Conservation (phyloP, 495 filamentous ascomycete species). For the Pyrenula aspistea region DNA sequence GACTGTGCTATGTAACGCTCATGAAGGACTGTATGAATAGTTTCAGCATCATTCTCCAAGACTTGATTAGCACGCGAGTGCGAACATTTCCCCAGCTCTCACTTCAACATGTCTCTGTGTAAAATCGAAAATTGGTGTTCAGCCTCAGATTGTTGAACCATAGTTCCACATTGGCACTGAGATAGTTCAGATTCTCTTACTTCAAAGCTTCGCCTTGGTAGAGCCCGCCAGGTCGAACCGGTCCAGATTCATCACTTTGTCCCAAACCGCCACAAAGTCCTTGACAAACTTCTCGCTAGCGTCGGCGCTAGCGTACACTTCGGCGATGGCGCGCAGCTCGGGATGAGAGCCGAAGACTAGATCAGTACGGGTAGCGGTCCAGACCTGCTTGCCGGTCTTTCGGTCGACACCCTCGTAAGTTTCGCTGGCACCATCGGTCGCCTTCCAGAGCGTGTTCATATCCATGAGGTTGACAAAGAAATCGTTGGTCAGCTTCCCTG, state of each 20-base stretch:
- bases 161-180: no score
- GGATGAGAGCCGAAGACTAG: conserved; percentile 59
- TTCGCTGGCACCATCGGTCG: conserved; percentile 30
- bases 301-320: conserved; percentile 48
- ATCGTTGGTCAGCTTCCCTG: conserved; percentile 59
- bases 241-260: conserved; percentile 61
- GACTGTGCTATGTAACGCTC: no score
- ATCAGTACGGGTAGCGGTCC: conserved; percentile 55
- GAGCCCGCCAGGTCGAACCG: conserved; percentile 41
- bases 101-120: no score
- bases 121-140: no score
- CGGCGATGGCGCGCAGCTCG: conserved; percentile 55
- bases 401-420: conserved; percentile 51
- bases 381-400: conserved; percentile 54
- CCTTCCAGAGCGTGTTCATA: conserved; percentile 49
- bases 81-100: no score
- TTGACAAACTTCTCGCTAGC: conserved; percentile 48
- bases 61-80: no score
- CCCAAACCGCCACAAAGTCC: conserved; percentile 60
- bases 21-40: no score
- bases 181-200: no score
- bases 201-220: conserved; percentile 1
- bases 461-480: conserved; percentile 68
- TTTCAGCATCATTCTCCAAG: no score
- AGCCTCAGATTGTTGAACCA: no score